phyloP scores from a whole-genome alignment of 768 basidiomycete species.

The Phaeolepiota aurea region DNA sequence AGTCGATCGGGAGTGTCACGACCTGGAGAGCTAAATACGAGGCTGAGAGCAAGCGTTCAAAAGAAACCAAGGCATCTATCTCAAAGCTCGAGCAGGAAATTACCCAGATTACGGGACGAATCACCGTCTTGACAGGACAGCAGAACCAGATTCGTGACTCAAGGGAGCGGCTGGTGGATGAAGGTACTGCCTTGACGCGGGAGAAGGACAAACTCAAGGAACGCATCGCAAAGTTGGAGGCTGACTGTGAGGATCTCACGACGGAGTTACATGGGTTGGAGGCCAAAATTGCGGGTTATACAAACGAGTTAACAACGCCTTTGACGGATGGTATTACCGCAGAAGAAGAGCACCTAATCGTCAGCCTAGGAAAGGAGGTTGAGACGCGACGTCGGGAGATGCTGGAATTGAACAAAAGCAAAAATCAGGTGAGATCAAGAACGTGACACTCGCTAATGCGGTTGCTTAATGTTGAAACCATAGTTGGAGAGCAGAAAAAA shows the following conservation, averaged over 20 bases:
- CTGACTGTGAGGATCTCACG: slow-evolving; percentile 62
- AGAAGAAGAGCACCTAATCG: slow-evolving; percentile 64
- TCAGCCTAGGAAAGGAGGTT: slow-evolving; percentile 62
- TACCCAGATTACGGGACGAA: slow-evolving; percentile 61
- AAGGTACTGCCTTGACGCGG: slow-evolving; percentile 46
- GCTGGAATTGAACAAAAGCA: slow-evolving; percentile 56
- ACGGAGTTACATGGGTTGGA: slow-evolving; percentile 57
- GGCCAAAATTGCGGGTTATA: slow-evolving; percentile 56
- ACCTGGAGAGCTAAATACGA: slow-evolving; percentile 70
- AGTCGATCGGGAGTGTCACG: slow-evolving; percentile 71
- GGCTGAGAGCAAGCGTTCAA: slow-evolving; percentile 50
- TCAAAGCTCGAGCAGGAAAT: slow-evolving; percentile 78
- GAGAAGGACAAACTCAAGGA: slow-evolving; percentile 67
- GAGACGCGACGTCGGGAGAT: slow-evolving; percentile 68
- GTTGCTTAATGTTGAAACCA: neutral
- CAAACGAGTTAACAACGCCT: slow-evolving; percentile 63
- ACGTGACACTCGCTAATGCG: neutral
- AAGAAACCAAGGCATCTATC: slow-evolving; percentile 70
- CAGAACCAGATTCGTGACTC: slow-evolving; percentile 63
- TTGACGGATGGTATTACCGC: slow-evolving; percentile 66
- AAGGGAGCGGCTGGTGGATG: slow-evolving; percentile 58
- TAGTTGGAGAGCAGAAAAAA: slow-evolving; percentile 74
- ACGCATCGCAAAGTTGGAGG: slow-evolving; percentile 56
- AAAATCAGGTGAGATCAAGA: slow-evolving; percentile 65
- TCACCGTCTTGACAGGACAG: slow-evolving; percentile 63